Conservation (phyloP, 116 monocot species). For the Cymodocea nodosa region DNA sequence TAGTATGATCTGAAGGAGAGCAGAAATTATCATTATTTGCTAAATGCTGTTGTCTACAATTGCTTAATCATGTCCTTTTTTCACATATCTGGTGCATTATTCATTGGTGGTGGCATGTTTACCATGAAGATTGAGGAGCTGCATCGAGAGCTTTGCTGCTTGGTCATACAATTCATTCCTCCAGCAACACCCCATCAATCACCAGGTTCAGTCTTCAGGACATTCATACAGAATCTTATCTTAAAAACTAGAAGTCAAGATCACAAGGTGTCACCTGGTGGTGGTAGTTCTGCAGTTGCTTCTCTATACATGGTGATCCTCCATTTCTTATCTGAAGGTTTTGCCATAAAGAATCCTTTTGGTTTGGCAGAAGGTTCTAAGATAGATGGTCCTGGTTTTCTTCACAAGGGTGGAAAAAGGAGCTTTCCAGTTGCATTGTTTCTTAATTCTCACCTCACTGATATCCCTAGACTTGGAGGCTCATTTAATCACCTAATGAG, state of each 20-base stretch:
- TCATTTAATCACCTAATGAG: conserved; percentile 49
- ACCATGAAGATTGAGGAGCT: conserved; percentile 77
- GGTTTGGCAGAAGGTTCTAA: conserved; percentile 16
- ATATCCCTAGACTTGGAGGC: conserved; percentile 72
- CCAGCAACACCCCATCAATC: conserved; percentile 29
- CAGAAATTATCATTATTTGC: neutral
- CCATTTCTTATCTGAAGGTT: conserved; percentile 91
- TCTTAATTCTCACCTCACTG: conserved; percentile 31
- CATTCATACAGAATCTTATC: conserved; percentile 72
- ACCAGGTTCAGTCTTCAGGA: conserved; percentile 78
- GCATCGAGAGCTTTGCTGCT: conserved; percentile 69
- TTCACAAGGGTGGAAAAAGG: conserved; percentile 65
- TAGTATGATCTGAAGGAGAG: neutral
- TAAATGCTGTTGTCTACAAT: neutral
- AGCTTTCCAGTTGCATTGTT: conserved; percentile 58
- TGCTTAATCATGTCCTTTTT: neutral
- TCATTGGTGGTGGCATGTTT: conserved; percentile 11
- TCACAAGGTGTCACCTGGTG: conserved; percentile 37
- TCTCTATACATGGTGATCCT: conserved; percentile 92
- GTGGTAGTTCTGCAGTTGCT: conserved; percentile 43
- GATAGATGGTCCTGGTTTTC: conserved; percentile 40
- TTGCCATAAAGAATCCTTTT: conserved; percentile 23
- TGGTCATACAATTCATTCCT: conserved; percentile 74
- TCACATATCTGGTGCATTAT: conserved; percentile 1
- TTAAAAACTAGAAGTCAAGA: conserved; percentile 44